phyloP scores from a whole-genome alignment of 305 asterid genomes.

The Fraxinus paxiana region DNA sequence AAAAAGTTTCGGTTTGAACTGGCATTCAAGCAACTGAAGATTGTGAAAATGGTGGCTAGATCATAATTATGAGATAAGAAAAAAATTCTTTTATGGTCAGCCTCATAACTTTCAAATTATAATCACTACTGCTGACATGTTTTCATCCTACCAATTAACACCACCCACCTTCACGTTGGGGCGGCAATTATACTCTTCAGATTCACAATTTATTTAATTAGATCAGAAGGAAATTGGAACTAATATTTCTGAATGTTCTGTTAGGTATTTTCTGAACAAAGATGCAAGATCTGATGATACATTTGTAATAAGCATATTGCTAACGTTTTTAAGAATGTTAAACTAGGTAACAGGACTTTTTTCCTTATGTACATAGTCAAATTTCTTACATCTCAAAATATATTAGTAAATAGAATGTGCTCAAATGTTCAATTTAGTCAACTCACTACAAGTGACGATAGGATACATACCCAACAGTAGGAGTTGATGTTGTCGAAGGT shows the following conservation, averaged over 20 bases:
- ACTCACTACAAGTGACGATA: constrained; percentile 4
- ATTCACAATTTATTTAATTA: not conserved
- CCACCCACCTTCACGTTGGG: not conserved
- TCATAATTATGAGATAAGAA: not conserved
- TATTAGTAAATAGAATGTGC: not conserved
- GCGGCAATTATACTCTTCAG: not conserved
- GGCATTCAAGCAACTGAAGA: not conserved
- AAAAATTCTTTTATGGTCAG: not conserved
- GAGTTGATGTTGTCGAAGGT: constrained; percentile 46
- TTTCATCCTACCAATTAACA: not conserved
- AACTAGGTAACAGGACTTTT: not conserved
- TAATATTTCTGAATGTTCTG: not conserved
- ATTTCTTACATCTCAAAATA: not conserved
- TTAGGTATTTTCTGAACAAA: not conserved
- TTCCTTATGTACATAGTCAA: not conserved
- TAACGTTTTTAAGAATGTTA: not conserved
- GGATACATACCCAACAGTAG: constrained; percentile 58
- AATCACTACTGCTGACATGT: not conserved
- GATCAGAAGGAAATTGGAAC: not conserved
- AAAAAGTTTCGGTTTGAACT: not conserved
- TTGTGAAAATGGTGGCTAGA: not conserved
- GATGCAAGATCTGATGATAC: not conserved
- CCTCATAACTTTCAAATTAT: not conserved
- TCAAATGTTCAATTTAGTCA: not conserved
- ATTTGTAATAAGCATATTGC: not conserved